phyloP scores from a whole-genome alignment of 2,329 filamentous ascomycete genomes.

The Elsinoe batatas region DNA sequence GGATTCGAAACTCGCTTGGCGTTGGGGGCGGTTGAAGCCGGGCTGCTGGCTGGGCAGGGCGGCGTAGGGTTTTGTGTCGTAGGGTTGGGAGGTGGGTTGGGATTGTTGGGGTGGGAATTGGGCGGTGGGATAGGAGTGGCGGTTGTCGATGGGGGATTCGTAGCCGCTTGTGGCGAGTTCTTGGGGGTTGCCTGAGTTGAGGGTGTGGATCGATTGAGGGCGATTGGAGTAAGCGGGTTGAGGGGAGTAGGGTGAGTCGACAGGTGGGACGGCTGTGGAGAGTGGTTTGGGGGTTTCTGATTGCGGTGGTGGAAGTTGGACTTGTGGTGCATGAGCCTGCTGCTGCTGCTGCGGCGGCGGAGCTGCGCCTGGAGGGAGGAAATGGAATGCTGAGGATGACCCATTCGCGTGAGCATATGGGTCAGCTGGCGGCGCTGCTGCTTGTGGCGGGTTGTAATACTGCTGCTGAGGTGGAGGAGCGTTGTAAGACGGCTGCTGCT shows the following conservation, averaged over 20 bases:
- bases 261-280: slow-evolving; percentile 17
- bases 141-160: slow-evolving; percentile 38
- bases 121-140: slow-evolving; percentile 30
- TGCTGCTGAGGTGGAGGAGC: slow-evolving; percentile 20
- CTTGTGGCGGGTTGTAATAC: slow-evolving; percentile 13
- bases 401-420: slow-evolving; percentile 14
- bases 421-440: slow-evolving; percentile 16
- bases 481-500: slow-evolving; percentile 20
- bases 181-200: slow-evolving; percentile 34
- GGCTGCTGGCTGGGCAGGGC: slow-evolving; percentile 19
- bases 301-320: slow-evolving; percentile 18
- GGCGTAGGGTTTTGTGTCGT: slow-evolving; percentile 9
- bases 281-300: slow-evolving; percentile 19
- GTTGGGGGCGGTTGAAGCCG: neutral
- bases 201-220: slow-evolving; percentile 30
- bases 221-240: slow-evolving; percentile 26
- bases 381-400: slow-evolving; percentile 24
- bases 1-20: slow-evolving; percentile 7
- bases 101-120: slow-evolving; percentile 20
- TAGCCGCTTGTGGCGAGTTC: slow-evolving; percentile 39
- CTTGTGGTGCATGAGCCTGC: slow-evolving; percentile 13
- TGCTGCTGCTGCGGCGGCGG: slow-evolving; percentile 16
- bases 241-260: slow-evolving; percentile 20
- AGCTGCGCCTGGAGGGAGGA: slow-evolving; percentile 26
- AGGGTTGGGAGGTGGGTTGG: slow-evolving; percentile 2